phyloP scores from a whole-genome alignment of 805 yeast genomes.

The Kuraishia molischiana region DNA sequence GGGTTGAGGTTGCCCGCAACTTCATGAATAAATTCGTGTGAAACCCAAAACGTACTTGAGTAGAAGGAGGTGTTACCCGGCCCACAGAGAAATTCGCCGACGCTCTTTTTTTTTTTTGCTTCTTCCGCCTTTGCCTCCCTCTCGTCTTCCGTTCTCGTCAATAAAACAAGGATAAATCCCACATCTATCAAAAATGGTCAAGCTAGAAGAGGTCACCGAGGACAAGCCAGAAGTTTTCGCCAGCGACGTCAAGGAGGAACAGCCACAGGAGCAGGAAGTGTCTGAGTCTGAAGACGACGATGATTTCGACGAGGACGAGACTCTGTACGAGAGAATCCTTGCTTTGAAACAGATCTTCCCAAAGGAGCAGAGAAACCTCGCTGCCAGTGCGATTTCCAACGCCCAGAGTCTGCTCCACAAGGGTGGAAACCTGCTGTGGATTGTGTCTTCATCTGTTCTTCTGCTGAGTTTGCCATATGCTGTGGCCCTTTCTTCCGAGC shows the following conservation, averaged over 20 bases:
- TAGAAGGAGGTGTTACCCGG: no score
- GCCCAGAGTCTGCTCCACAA: constrained; percentile 39
- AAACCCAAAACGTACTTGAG: background rate
- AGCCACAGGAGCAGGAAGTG: constrained; percentile 24
- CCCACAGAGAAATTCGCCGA: no score
- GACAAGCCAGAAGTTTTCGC: constrained; percentile 17
- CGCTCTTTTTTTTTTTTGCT: no score
- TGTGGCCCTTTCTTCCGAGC: constrained; percentile 82
- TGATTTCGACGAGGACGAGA: constrained; percentile 78
- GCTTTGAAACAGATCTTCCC: constrained; percentile 91
- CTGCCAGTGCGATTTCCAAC: constrained; percentile 25
- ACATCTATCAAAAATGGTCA: constrained; percentile 56
- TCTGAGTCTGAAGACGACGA: constrained; percentile 35
- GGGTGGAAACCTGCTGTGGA: constrained; percentile 78
- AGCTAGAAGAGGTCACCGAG: constrained; percentile 65
- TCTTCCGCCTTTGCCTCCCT: no score
- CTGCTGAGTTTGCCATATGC: constrained; percentile 90
- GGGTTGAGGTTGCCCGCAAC: constrained; percentile 70
- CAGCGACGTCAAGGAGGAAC: constrained; percentile 20
- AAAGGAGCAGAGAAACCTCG: constrained; percentile 63
- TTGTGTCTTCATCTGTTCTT: constrained; percentile 70
- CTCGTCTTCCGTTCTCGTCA: no score
- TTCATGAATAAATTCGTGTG: constrained; percentile 5
- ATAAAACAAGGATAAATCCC: no score
- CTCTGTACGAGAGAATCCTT: constrained; percentile 74